A percentile compares a stretch with the other conserved stretches of the same genome.
These are phyloP conservation scores for Scolecobasidium constrictum DNA, from an alignment of 2,329 filamentous ascomycete genomes.

Conservation along the genomic window DNA sequence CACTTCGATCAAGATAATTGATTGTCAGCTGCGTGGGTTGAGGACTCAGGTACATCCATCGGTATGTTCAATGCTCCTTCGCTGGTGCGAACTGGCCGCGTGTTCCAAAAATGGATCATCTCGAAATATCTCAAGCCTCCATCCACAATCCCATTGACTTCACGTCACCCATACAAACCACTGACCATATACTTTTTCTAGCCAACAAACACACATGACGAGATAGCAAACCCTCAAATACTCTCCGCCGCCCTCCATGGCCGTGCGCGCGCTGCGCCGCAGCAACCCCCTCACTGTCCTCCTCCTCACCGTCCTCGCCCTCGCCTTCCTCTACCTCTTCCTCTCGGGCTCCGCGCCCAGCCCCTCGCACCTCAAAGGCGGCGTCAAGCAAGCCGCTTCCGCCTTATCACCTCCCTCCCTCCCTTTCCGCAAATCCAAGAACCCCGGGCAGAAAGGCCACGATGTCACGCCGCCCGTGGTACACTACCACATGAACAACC, in stretches of 20 bases:
- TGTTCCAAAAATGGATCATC: too few species aligned
- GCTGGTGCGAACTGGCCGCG: too few species aligned
- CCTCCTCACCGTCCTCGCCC: constrained; percentile 59
- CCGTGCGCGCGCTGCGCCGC: constrained; percentile 59
- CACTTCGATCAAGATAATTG: too few species aligned
- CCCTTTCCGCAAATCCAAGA: constrained; percentile 56
- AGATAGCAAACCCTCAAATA: not conserved
- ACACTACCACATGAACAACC: constrained; percentile 90
- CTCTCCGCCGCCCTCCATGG: constrained; percentile 15
- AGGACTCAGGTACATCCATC: too few species aligned
- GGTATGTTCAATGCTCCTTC: too few species aligned
- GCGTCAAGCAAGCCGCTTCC: constrained; percentile 51
- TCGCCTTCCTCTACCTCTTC: constrained; percentile 43
- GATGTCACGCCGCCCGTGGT: constrained; percentile 62
- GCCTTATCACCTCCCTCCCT: constrained; percentile 64
- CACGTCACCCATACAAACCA: too few species aligned
- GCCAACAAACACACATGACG: too few species aligned
- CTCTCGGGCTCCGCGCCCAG: constrained; percentile 46
- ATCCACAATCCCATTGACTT: too few species aligned
- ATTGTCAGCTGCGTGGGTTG: too few species aligned
- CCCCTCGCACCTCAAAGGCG: constrained; percentile 38
- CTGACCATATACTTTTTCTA: too few species aligned
- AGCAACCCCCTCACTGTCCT: constrained; percentile 66
- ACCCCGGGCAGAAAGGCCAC: constrained; percentile 26
- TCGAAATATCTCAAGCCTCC: too few species aligned